Evolutionary conservation across 2,329 filamentous ascomycete species (phyloP), one percentile per base, ranked within the genome.

Genomic region (Colletotrichum navitas): DNA sequence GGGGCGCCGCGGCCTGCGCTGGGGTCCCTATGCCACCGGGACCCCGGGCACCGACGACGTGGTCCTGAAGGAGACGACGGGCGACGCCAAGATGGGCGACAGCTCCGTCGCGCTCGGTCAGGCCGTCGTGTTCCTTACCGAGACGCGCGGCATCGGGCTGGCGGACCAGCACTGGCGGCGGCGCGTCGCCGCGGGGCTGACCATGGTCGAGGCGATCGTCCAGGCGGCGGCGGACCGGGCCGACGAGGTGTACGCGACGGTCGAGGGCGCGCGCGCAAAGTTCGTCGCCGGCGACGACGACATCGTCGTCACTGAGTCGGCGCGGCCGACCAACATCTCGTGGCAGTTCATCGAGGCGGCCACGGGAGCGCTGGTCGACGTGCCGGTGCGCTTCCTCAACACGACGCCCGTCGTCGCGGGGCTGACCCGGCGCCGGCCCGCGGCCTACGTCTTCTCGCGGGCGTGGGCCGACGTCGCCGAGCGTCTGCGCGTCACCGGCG

Each of bases 111-210:
- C 75, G 3, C 56, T 79, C 16, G 76, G 75, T 1, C 79, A 80
- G 55, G 73, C 78, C 4, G 67, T 80, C 41, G 76, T 78, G 0
- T 78, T 80, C 55, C 71, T 80, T 2, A 75, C 74, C 0, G 79
- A 80, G 61, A 80, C 76, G 24, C 74, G 79, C 49, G 79, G 79
- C 0, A 80, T 80, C 3, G 69, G 76, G 0, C 74, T 80, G 0
- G 79, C 74, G 1, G 74, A 79, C 54, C 78, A 80, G 26, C 75
- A 80, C 39, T 80, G 76, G 12, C 77, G 78, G 58, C 76, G 79
- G 1, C 74, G 79, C 36, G 77, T 77, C 0, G 78, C 78, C 0
- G 71, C 78, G 0, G 79, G 76, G 0, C 56, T 80, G 11, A 76
- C 74, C 0, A 78, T 80, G 76, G 74, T 77, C 0, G 73, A 74